Percentiles rank a stretch among this genome's conserved stretches.
Conservation (phyloP, 208 protist genomes). For the Trichomonas tenax region DNA sequence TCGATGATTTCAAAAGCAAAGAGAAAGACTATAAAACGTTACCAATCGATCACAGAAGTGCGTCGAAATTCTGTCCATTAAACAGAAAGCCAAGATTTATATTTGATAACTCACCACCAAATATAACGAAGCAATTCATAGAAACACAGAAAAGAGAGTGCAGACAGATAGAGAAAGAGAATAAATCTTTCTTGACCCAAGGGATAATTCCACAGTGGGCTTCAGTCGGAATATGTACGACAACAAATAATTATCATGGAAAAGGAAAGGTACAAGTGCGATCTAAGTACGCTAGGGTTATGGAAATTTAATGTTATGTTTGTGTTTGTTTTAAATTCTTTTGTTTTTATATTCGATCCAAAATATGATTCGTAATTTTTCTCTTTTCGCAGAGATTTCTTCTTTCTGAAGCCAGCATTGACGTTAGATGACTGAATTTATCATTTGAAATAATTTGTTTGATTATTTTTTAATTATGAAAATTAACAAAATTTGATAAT, state of each 20-base stretch:
- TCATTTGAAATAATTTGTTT: too few relatives aligned
- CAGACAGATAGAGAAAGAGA: background rate
- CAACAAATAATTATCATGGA: background rate
- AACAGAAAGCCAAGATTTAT: background rate
- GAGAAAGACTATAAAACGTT: background rate
- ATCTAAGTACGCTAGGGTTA: background rate
- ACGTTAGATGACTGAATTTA: too few relatives aligned
- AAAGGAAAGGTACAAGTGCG: background rate
- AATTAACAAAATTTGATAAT: too few relatives aligned
- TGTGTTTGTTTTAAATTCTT: too few relatives aligned
- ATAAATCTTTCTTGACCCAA: background rate
- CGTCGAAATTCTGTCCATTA: background rate
- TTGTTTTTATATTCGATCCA: too few relatives aligned
- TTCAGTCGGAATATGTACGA: background rate
- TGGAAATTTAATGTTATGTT: background rate
- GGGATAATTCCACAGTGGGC: background rate
- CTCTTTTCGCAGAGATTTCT: too few relatives aligned
- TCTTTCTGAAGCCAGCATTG: too few relatives aligned
- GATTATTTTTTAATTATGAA: too few relatives aligned
- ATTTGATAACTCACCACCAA: background rate
- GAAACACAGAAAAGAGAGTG: background rate
- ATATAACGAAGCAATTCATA: background rate
- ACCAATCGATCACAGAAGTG: background rate
- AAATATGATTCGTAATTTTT: too few relatives aligned
- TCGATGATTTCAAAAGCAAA: background rate